Evolutionary conservation across 169 alveolate species (phyloP).

Genomic region (Plasmodium gonderi): DNA sequence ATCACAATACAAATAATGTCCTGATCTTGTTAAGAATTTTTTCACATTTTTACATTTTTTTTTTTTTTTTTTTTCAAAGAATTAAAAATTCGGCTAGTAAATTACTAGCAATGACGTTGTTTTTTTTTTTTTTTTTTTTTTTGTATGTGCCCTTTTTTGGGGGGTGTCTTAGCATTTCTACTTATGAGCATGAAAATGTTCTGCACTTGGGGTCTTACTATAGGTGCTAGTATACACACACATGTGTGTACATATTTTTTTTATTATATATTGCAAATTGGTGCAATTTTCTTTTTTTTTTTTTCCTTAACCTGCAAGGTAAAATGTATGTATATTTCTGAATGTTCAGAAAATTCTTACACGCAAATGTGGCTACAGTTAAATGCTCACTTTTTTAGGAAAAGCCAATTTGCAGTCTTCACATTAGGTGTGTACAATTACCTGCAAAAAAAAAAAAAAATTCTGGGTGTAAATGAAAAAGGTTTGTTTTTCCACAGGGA

Average conservation of each 20-base stretch:
- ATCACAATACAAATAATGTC: slow-evolving; percentile 1
- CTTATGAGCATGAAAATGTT: no score
- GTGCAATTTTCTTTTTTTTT: slow-evolving; percentile 38
- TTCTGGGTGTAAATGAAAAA: background rate
- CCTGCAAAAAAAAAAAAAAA: background rate
- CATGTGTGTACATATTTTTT: background rate
- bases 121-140: slow-evolving; percentile 6
- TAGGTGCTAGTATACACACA: background rate
- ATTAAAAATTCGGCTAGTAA: background rate
- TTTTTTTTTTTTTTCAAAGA: background rate
- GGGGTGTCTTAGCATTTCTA: slow-evolving; percentile 3
- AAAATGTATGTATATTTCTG: background rate
- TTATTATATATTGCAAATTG: slow-evolving; percentile 36
- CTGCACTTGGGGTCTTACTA: no score
- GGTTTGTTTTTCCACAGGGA: no score
- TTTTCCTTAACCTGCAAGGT: background rate
- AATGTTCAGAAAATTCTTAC: slow-evolving; percentile 12
- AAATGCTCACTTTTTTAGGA: background rate
- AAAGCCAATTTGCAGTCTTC: slow-evolving; percentile 1
- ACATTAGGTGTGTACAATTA: background rate
- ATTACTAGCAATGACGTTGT: slow-evolving; percentile 12
- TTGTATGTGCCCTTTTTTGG: background rate
- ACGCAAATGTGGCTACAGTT: background rate
- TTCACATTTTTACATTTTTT: background rate
- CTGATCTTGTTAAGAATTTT: slow-evolving; percentile 7